phyloP scores from a whole-genome alignment of 495 filamentous ascomycete genomes.

The Lasiosphaeris hirsuta region DNA sequence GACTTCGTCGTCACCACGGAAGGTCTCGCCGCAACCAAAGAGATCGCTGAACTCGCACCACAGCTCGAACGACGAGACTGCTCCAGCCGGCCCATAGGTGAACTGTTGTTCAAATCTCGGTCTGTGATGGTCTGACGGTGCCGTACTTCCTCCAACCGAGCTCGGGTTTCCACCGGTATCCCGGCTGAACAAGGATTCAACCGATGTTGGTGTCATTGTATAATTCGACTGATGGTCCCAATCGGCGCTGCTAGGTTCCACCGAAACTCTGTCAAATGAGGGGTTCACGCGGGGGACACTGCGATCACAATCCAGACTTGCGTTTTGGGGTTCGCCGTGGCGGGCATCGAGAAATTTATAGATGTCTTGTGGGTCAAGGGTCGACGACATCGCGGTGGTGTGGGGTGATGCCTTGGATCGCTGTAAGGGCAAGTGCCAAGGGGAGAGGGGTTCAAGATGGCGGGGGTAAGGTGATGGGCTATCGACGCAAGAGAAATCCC shows the following conservation, averaged over 20 bases:
- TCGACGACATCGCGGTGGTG: neutral
- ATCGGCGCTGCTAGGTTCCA: neutral
- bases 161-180: neutral
- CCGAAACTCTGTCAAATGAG: too few relatives aligned
- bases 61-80: slow-evolving; percentile 10
- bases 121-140: neutral
- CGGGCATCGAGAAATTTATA: neutral
- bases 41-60: slow-evolving; percentile 42
- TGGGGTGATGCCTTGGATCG: neutral
- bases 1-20: slow-evolving; percentile 32
- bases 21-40: slow-evolving; percentile 26
- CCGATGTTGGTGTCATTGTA: neutral
- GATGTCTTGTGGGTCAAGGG: neutral
- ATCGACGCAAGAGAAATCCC: neutral
- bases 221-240: slow-evolving; percentile 3
- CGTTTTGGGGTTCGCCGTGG: too few relatives aligned
- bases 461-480: neutral
- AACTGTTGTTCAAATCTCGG: slow-evolving; percentile 7
- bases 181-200: neutral
- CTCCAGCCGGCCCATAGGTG: neutral
- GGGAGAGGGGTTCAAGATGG: neutral
- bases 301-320: too few relatives aligned
- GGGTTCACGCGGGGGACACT: too few relatives aligned
- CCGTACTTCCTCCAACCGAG: neutral
- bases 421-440: neutral